Evolutionary conservation across 345 rosid species (phyloP).

Genomic region (Arabidopsis thaliana): DNA sequence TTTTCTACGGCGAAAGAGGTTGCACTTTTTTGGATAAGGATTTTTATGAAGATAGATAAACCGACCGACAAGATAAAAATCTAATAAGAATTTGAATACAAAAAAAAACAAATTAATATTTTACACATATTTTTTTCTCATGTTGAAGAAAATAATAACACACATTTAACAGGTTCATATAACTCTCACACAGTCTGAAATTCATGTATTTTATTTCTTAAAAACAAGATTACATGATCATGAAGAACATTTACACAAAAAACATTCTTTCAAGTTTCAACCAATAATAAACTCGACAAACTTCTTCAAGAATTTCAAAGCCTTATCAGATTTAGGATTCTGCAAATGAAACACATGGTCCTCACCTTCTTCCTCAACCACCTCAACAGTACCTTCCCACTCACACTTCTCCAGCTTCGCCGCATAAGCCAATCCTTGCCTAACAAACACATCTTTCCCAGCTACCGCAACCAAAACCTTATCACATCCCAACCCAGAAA

Average conservation of each 20-base stretch:
- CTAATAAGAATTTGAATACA: too few species aligned
- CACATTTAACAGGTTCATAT: too few species aligned
- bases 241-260: neutral
- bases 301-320: slow-evolving; percentile 43
- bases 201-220: neutral
- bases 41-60: neutral
- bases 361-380: slow-evolving; percentile 51
- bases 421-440: slow-evolving; percentile 56
- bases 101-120: too few species aligned
- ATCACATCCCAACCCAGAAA: slow-evolving; percentile 50
- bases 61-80: neutral
- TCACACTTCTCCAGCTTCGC: slow-evolving; percentile 50
- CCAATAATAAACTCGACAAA: slow-evolving; percentile 50
- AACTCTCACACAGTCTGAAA: neutral
- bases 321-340: slow-evolving; percentile 46
- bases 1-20: neutral
- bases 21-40: neutral
- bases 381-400: slow-evolving; percentile 59
- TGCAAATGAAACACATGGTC: slow-evolving; percentile 53
- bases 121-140: too few species aligned
- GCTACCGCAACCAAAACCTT: slow-evolving; percentile 61
- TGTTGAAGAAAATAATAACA: too few species aligned
- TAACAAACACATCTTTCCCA: slow-evolving; percentile 56
- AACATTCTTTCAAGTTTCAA: neutral
- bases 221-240: neutral